Base-by-base conservation (phyloP, 2,329 filamentous ascomycete species). In the Calonectria montana region DNA sequence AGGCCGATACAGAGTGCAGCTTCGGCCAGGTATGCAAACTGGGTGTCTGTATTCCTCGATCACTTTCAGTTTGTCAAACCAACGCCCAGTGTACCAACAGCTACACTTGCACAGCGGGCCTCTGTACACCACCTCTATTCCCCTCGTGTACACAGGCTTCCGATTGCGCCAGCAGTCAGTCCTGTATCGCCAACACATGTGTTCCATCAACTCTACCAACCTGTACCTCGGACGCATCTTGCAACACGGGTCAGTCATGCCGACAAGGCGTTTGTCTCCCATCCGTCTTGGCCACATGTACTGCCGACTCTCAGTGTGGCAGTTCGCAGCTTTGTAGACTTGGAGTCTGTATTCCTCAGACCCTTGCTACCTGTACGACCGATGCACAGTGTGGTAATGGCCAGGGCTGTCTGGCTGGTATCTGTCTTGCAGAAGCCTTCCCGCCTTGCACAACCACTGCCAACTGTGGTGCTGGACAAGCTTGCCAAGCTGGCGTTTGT, bases 341-440 rank as follows among this genome's bases (percentile, higher is more conserved):
- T 5, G 69, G 69, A 1, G 31, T 55, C 16, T 71, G 69, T 43
- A 50, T 67, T n/a, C 69, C 69, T 12, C 55, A 63, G 16, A 10
- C 47, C 18, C 29, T 62, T 13, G 12, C 47, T 13, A 27, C 57
- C 9, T 71, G 69, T 4, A 13, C 39, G 7, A 5, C n/a, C 9
- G 27, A 64, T 31, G 35, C 8, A 10, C 43, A 71, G 16, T 71
- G 69, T 31, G 37, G 21, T 13, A 35, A 16, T 3, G 57, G 65
- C 4, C 39, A 63, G 8, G 31, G 27, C n/a, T 71, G 69, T 41
- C 41, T 35, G 1, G 55, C 57, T 1, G 69, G 69, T 4, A 27
- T 71, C 31, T 71, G 69, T 39, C 65, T 67, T 7, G 37, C 69
- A 1, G 39, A 65, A 7, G 59, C 47, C 13, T 39, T 55, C 25